These are phyloP conservation scores for Ascochyta fabae DNA, from an alignment of 2,329 filamentous ascomycete species.

Conservation along the genomic window DNA sequence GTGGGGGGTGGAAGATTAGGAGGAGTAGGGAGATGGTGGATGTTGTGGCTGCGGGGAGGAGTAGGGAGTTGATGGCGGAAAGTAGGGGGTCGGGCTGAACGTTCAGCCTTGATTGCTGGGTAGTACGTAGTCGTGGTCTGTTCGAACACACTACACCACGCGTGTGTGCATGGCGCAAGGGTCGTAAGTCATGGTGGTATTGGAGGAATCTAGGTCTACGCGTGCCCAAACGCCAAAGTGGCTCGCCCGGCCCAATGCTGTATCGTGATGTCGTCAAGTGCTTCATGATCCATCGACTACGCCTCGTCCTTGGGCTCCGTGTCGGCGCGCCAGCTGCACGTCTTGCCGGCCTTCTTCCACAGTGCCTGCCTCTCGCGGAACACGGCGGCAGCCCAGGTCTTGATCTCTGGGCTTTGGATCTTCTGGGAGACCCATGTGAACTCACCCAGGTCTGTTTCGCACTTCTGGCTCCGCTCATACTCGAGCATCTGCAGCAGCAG, in stretches of 20 bases:
- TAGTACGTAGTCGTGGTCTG: neutral
- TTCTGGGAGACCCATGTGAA: conserved; percentile 79
- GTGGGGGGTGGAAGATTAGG: conserved; percentile 24
- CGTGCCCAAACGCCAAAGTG: conserved; percentile 7
- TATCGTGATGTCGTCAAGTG: conserved; percentile 9
- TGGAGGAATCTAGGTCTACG: conserved; percentile 14
- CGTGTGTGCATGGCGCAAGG: neutral
- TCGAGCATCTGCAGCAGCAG: conserved; percentile 94
- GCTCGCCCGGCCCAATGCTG: conserved; percentile 4
- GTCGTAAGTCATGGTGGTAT: neutral
- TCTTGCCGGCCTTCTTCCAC: conserved; percentile 62
- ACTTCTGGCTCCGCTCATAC: conserved; percentile 78
- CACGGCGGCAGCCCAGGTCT: conserved; percentile 78
- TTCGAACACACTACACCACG: too few relatives aligned
- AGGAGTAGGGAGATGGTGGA: conserved; percentile 45
- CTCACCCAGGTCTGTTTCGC: conserved; percentile 78
- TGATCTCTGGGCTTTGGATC: conserved; percentile 78
- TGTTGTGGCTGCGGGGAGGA: conserved; percentile 26
- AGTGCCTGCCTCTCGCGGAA: conserved; percentile 76
- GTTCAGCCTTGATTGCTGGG: neutral
- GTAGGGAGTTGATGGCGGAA: conserved; percentile 26
- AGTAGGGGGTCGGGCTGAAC: neutral
- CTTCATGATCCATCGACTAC: neutral
- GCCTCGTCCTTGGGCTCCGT: conserved; percentile 30
- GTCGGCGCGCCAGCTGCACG: conserved; percentile 38